Evolutionary conservation across 305 asterid genomes (phyloP).

Genomic region (Fraxinus greggii): DNA sequence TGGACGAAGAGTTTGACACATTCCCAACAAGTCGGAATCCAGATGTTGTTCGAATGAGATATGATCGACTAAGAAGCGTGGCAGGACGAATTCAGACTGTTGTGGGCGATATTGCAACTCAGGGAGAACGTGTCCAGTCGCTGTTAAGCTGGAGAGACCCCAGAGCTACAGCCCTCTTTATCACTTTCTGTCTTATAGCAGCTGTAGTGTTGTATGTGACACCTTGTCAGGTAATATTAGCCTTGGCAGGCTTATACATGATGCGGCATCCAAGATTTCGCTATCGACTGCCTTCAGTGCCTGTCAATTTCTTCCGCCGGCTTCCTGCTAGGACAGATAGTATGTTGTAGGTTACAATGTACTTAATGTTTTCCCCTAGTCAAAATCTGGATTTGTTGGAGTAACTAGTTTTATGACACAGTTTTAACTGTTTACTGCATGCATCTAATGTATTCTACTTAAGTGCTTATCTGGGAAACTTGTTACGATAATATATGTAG

Average conservation of each 20-base stretch:
- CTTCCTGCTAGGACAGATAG: constrained; percentile 66
- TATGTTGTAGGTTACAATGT: constrained; percentile 34
- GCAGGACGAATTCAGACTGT: constrained; percentile 83
- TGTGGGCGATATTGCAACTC: constrained; percentile 59
- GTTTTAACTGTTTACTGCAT: not conserved
- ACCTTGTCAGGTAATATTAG: constrained; percentile 53
- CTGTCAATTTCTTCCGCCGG: constrained; percentile 58
- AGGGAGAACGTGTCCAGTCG: constrained; percentile 55
- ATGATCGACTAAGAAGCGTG: constrained; percentile 73
- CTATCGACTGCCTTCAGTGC: constrained; percentile 46
- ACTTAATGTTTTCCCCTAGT: not conserved
- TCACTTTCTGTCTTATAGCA: constrained; percentile 48
- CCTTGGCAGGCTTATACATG: constrained; percentile 44
- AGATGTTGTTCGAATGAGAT: constrained; percentile 79
- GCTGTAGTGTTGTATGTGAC: constrained; percentile 51
- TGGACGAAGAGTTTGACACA: constrained; percentile 71
- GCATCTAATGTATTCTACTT: constrained; percentile 18
- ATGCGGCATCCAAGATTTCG: constrained; percentile 71
- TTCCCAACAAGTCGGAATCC: constrained; percentile 67
- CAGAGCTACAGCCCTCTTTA: constrained; percentile 47
- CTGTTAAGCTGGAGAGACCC: constrained; percentile 77
- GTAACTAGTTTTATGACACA: not conserved
- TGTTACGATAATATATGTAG: not conserved
- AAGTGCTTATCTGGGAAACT: not conserved
- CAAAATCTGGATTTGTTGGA: not conserved